These are phyloP conservation scores for Penicillium cinerascens DNA, from an alignment of 495 filamentous ascomycete genomes.

Conservation along the genomic window DNA sequence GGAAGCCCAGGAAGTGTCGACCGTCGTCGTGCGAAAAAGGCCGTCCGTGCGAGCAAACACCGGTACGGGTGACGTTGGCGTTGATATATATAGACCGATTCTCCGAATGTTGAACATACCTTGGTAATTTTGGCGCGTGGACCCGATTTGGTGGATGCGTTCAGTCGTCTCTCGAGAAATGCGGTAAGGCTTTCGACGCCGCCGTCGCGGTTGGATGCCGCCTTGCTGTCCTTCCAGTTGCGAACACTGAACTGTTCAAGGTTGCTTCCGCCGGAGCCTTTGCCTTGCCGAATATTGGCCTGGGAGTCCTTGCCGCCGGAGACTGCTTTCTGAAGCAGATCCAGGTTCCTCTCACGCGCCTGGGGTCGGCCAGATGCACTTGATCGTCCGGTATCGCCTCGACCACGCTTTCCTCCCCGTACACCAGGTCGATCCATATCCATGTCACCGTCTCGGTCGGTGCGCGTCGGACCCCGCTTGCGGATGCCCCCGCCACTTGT, in stretches of 20 bases:
- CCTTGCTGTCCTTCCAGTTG: slow-evolving; percentile 77
- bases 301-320: slow-evolving; percentile 34
- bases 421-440: slow-evolving; percentile 61
- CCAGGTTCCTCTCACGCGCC: slow-evolving; percentile 27
- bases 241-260: slow-evolving; percentile 52
- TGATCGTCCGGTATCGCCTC: slow-evolving; percentile 6
- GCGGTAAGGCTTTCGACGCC: slow-evolving; percentile 65
- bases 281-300: slow-evolving; percentile 38
- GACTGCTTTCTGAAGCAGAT: slow-evolving; percentile 44
- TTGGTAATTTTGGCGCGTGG: slow-evolving; percentile 68
- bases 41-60: slow-evolving; percentile 56
- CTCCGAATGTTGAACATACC: slow-evolving; percentile 65
- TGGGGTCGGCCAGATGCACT: slow-evolving; percentile 19
- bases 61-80: slow-evolving; percentile 49
- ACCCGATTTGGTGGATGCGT: slow-evolving; percentile 50
- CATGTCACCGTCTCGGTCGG: slow-evolving; percentile 80
- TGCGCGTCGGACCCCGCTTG: slow-evolving; percentile 57
- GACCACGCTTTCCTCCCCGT: slow-evolving; percentile 21
- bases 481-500: slow-evolving; percentile 63
- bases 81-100: slow-evolving; percentile 49
- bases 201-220: slow-evolving; percentile 62
- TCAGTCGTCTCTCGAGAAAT: slow-evolving; percentile 76
- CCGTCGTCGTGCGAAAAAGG: slow-evolving; percentile 53
- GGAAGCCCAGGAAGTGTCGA: slow-evolving; percentile 41
- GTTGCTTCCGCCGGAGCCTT: slow-evolving; percentile 9